Evolutionary conservation across 768 basidiomycete species (phyloP), one percentile per base, ranked within the genome.

Genomic region (Pholiota conissans): DNA sequence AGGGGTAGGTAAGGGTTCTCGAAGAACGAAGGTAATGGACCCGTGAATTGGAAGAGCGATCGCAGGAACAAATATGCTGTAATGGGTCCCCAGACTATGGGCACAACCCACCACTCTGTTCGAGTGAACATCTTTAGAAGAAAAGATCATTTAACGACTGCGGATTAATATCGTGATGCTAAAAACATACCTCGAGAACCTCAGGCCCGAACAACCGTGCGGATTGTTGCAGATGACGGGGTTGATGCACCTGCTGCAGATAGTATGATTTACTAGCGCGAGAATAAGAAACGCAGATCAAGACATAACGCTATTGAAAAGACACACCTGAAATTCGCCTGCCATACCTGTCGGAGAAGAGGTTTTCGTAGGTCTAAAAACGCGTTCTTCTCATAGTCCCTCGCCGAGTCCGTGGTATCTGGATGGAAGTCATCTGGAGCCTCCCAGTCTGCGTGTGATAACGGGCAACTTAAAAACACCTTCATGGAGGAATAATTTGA

Each of bases 211-310:
- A 98, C 58, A 99, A 76, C 62, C 93, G 86, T 2, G 95, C 95
- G 16, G 91, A 87, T 51, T 92, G 80, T 6, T 84, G 73, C 52
- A 95, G 72, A 71, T 95, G 95, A 40, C 97, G 84, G 1, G 97
- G 96, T 70, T 98, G 95, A 72, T 99, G 97, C 0, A 99, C 92
- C 72, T 99, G 97, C 65, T 93, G 84, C 49, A 99, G 78, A 69
- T 99, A 99, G 72, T 95, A 98, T 3, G 90, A 84, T 79, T 99
- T 99, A 69, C 91, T 92, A 47, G 50, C 55, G 50, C 47, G 40
- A 60, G 42, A 51, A 37, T 40, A 30, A 40, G 42, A 27, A 28
- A 16, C 3, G 40, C 18, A 20, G 52, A 4, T 22, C 6, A 26
- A 32, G 18, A 57, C 18, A 56, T 35, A 42, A 26, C 3, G 54